Conservation (phyloP, 2,329 filamentous ascomycete genomes). For the Botrytis fabae region DNA sequence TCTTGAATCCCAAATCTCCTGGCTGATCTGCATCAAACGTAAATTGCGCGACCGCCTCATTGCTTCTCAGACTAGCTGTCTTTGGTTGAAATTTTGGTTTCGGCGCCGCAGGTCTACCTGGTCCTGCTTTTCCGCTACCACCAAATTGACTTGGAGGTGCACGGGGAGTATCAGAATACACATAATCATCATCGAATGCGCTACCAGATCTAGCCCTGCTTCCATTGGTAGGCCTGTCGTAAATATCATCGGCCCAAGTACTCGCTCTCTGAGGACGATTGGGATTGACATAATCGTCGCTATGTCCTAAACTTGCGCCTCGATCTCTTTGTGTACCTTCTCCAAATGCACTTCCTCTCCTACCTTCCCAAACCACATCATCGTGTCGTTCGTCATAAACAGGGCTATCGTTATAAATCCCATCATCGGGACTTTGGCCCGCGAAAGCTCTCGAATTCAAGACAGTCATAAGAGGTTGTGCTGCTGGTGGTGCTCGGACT, state of each 20-base stretch:
- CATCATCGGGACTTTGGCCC: conserved; percentile 59
- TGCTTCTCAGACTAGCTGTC: conserved; percentile 58
- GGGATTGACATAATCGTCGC: conserved; percentile 51
- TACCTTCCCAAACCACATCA: conserved; percentile 80
- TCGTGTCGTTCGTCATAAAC: conserved; percentile 84
- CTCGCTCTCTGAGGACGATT: conserved; percentile 60
- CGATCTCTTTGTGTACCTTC: conserved; percentile 60
- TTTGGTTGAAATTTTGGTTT: conserved; percentile 79
- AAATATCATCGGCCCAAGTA: conserved; percentile 76
- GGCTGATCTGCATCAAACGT: conserved; percentile 94
- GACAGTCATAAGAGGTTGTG: conserved; percentile 80
- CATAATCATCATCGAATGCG: conserved; percentile 52
- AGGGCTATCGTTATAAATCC: conserved; percentile 91
- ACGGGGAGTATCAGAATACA: conserved; percentile 52
- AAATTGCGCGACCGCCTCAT: conserved; percentile 88
- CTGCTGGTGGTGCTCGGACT: conserved; percentile 75
- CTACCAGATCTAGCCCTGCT: conserved; percentile 38
- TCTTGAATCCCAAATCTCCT: conserved; percentile 92
- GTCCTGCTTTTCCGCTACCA: conserved; percentile 51
- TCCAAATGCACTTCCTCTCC: conserved; percentile 67
- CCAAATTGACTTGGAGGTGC: conserved; percentile 39
- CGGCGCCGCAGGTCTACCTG: conserved; percentile 78
- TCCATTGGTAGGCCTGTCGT: conserved; percentile 56
- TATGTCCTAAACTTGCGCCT: conserved; percentile 41
- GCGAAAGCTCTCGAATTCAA: conserved; percentile 84